Percentiles rank a stretch among this genome's conserved stretches.
Evolutionary conservation across 2,329 filamentous ascomycete species (phyloP).

Genomic region (Arachnomyces sp.): DNA sequence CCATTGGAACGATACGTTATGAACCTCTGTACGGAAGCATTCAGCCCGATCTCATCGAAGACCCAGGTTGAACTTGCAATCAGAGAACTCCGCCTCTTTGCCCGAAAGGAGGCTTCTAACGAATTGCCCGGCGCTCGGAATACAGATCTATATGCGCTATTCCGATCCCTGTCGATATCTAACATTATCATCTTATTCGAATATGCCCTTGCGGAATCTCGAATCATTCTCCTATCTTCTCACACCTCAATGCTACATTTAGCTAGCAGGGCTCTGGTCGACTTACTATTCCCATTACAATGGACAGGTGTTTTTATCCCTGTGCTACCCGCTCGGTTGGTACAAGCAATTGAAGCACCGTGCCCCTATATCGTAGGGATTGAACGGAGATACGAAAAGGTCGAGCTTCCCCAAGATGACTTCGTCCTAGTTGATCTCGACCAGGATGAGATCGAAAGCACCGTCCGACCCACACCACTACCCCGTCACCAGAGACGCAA

Average conservation of each 20-base stretch:
- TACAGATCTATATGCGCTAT: slow-evolving; percentile 86
- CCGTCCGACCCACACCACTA: slow-evolving; percentile 64
- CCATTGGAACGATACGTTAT: slow-evolving; percentile 93
- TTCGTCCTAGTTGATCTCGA: slow-evolving; percentile 93
- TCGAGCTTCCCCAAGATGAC: slow-evolving; percentile 75
- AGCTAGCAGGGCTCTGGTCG: slow-evolving; percentile 77
- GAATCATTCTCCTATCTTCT: slow-evolving; percentile 91
- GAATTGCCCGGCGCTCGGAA: slow-evolving; percentile 87
- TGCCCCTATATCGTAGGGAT: slow-evolving; percentile 97
- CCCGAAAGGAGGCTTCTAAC: slow-evolving; percentile 84
- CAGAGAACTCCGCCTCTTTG: slow-evolving; percentile 82
- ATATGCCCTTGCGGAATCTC: slow-evolving; percentile 82
- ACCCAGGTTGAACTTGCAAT: slow-evolving; percentile 91
- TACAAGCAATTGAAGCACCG: slow-evolving; percentile 86
- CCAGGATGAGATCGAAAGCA: slow-evolving; percentile 80
- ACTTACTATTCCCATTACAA: slow-evolving; percentile 78
- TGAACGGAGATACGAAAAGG: slow-evolving; percentile 66
- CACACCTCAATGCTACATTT: slow-evolving; percentile 95
- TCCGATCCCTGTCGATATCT: slow-evolving; percentile 78
- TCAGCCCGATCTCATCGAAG: slow-evolving; percentile 84
- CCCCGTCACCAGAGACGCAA: slow-evolving; percentile 87
- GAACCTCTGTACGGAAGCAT: slow-evolving; percentile 90
- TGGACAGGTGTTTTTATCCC: slow-evolving; percentile 96
- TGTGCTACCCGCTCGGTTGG: slow-evolving; percentile 73
- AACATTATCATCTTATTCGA: slow-evolving; percentile 92